Base-by-base conservation (phyloP, 2,329 filamentous ascomycete genomes). In the Allantophomopsis cytisporea region DNA sequence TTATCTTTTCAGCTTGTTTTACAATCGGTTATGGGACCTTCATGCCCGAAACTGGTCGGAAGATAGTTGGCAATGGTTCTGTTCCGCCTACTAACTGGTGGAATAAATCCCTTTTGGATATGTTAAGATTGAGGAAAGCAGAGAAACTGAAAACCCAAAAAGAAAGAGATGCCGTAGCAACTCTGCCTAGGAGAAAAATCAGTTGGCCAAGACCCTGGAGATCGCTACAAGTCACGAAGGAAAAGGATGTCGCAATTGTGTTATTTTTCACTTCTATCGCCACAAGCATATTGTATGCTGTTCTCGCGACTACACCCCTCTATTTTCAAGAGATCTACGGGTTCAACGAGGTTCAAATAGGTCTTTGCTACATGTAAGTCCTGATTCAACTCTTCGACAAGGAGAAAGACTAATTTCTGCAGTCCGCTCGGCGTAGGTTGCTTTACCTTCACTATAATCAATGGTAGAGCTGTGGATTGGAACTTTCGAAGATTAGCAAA, bases 251-350 rank as follows among this genome's bases (percentile, higher is more conserved):
- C 7, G 8, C 18, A 23, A 16, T 18, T 36, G 14, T 36, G 35
- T 6, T 18, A 3, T 36, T 64, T 13, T 72, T 67, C 38, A 57
- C 70, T 4, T 64, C 63, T 0, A 48, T 71, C 2, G 65, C 69
- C 51, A 73, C 72, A 41, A 60, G 66, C 1, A 63, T 69, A 7
- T 73, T 67, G 65, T 67, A 71, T 41, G 71, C 72, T 65, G 65
- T 61, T 46, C 69, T 71, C 41, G 69, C 69, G 0, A 64, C 63
- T 30, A 66, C 70, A 60, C 68, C 70, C 0, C 60, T 60, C 0
- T 56, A 73, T 0, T 69, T 73, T 46, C 47, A 64, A 28, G 43
- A 48, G 1, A 48, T 46, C 4, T 73, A 73, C 41, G 54, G 55
- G 7, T 54, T 69, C 1, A 50, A 41, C 4, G 63, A 65, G 40